These are phyloP conservation scores for Pythium vanterpoolii DNA, from an alignment of 352 stramenopile species.

Conservation along the genomic window DNA sequence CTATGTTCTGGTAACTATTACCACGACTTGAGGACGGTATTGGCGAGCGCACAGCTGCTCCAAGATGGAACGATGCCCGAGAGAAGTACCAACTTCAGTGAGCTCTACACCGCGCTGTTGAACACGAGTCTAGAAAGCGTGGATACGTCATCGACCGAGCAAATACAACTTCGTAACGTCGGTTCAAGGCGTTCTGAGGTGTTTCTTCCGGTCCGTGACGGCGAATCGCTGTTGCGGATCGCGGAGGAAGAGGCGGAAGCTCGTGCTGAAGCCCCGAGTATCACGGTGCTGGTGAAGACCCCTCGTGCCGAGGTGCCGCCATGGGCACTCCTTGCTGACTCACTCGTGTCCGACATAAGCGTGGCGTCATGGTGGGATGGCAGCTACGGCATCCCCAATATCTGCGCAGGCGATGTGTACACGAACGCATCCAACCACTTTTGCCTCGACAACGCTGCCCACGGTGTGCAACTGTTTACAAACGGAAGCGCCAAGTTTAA, in stretches of 20 bases:
- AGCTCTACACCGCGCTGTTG: conserved; percentile 50
- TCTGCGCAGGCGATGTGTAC: conserved; percentile 70
- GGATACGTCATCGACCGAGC: conserved; percentile 19
- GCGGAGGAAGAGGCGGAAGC: neutral
- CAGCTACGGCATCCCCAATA: conserved; percentile 62
- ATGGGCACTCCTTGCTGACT: conserved; percentile 57
- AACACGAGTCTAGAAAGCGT: conserved; percentile 32
- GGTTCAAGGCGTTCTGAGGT: neutral
- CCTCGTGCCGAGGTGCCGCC: conserved; percentile 50
- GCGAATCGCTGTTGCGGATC: neutral
- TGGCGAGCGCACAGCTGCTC: conserved; percentile 40
- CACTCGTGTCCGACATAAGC: conserved; percentile 59
- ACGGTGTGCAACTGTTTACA: conserved; percentile 33
- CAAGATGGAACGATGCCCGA: conserved; percentile 30
- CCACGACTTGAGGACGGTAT: conserved; percentile 30
- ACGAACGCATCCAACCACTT: conserved; percentile 40
- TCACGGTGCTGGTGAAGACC: conserved; percentile 59
- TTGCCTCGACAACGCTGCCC: conserved; percentile 44
- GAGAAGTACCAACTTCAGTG: conserved; percentile 30
- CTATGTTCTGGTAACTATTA: conserved; percentile 78
- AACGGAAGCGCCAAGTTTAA: conserved; percentile 66
- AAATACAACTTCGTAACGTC: conserved; percentile 21
- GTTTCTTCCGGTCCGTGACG: neutral
- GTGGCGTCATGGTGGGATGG: conserved; percentile 81
- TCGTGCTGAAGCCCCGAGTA: neutral